Base-by-base conservation (phyloP, 352 stramenopile species). In the Pythium biforme region DNA sequence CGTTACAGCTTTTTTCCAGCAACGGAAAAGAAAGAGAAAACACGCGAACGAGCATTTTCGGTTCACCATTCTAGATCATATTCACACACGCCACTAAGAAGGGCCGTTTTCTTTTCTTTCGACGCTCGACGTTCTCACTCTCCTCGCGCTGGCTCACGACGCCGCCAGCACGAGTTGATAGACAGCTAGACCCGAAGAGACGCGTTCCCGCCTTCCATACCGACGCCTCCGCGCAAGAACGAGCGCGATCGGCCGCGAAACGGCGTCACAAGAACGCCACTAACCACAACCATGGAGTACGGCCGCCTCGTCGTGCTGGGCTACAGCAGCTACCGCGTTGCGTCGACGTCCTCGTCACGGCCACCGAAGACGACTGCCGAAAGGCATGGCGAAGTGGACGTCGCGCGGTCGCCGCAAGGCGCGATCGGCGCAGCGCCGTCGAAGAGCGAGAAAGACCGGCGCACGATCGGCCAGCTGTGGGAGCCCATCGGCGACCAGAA, bases 271-370 rank as follows among this genome's bases (percentile, higher is more conserved):
- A 31, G 25, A 29, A 3, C 12, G 27, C 29, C 46, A 9, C 41
- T 11, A 47, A 55, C 8, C n/a, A n/a, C n/a, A 4, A 48, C 19
- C 2, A 88, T 91, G 77, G 82, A 92, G 68, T 93, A 93, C 69
- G 84, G 84, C 39, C 80, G 83, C n/a, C 76, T 93, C 43, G 82
- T 93, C 6, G 84, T 93, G 68, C 70, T 93, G 17, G 84, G 84
- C 62, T 93, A 93, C 68, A 93, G 81, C 73, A 89, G 80, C 80
- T 93, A 93, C 73, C 80, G 79, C 56, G 79, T 90, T 31, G 81
- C 79, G 46, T 74, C 75, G 25, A 26, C 33, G 48, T 40, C 25
- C 25, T 37, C 41, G 27, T 43, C 26, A 3, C 15, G 14, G 12
- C 37, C n/a, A 3, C 14, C 37, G 37, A 55, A 27, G 25, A 14